Conservation (phyloP, 148 eudicot genomes). For the Fagopyrum homotropicum region DNA sequence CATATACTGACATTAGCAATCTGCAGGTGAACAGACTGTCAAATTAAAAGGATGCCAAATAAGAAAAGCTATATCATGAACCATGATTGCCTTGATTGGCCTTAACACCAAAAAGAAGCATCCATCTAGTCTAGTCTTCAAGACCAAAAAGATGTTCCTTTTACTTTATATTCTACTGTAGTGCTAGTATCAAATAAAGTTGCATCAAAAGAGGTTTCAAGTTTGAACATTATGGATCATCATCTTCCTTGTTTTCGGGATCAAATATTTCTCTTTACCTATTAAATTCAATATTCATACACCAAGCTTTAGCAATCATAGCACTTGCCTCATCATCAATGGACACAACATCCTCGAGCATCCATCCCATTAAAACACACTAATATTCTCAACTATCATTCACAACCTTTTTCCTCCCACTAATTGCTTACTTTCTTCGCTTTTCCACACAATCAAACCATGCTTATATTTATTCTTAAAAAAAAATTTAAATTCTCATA, state of each 20-base stretch:
- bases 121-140: slow-evolving; percentile 5
- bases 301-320: slow-evolving; percentile 7
- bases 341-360: slow-evolving; percentile 15
- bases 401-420: not conserved
- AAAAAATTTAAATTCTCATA: too few relatives aligned
- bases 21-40: not conserved
- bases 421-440: not conserved
- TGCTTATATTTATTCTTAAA: not conserved
- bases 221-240: slow-evolving; percentile 7
- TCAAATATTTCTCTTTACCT: not conserved
- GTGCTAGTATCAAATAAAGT: not conserved
- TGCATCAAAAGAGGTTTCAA: not conserved
- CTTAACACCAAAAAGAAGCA: not conserved
- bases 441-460: not conserved
- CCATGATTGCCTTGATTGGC: too few relatives aligned
- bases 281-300: not conserved
- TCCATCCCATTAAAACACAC: not conserved
- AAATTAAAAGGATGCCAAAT: not conserved
- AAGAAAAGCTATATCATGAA: not conserved
- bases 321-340: not conserved
- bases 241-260: slow-evolving; percentile 7
- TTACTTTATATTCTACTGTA: not conserved
- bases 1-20: not conserved
- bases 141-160: slow-evolving; percentile 3
- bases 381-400: slow-evolving; percentile 1